These are phyloP conservation scores for Cyamopsis tetragonoloba DNA, from an alignment of 306 rosid species.

Conservation along the genomic window DNA sequence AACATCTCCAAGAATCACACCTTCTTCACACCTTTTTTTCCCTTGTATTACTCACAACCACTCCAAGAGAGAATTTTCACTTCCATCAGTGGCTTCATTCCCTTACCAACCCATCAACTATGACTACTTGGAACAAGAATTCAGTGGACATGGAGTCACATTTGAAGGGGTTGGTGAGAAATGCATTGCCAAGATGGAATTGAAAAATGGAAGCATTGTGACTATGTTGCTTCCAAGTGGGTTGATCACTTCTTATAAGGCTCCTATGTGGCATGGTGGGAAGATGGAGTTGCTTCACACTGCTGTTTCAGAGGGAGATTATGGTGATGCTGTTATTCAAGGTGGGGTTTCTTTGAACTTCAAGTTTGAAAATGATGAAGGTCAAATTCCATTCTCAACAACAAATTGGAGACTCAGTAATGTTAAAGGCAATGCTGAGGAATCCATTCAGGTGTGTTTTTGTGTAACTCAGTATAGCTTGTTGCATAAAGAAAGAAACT, in stretches of 20 bases:
- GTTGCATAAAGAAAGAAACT: background rate
- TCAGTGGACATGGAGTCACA: slow-evolving; percentile 80
- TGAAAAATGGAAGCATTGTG: slow-evolving; percentile 66
- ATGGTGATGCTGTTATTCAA: slow-evolving; percentile 42
- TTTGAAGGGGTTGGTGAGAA: slow-evolving; percentile 63
- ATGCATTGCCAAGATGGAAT: slow-evolving; percentile 57
- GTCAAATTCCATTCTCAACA: slow-evolving; percentile 50
- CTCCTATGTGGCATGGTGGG: slow-evolving; percentile 92
- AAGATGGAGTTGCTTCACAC: slow-evolving; percentile 70
- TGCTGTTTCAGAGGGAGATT: slow-evolving; percentile 48
- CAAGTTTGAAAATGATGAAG: slow-evolving; percentile 22
- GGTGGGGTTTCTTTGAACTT: slow-evolving; percentile 75
- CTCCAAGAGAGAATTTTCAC: slow-evolving; percentile 36
- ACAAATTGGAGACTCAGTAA: slow-evolving; percentile 56
- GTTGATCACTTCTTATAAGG: slow-evolving; percentile 70
- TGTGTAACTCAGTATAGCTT: background rate
- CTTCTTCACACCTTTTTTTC: slow-evolving; percentile 4
- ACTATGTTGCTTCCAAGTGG: slow-evolving; percentile 77
- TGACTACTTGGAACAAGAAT: slow-evolving; percentile 67
- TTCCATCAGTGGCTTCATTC: slow-evolving; percentile 55
- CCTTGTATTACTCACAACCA: slow-evolving; percentile 2
- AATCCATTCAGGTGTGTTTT: slow-evolving; percentile 59
- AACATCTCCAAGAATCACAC: slow-evolving; percentile 14
- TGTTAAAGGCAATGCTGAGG: slow-evolving; percentile 48
- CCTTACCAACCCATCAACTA: slow-evolving; percentile 62